These are phyloP conservation scores for Pseudonectria buxi DNA, from an alignment of 2,329 filamentous ascomycete species.

Conservation along the genomic window DNA sequence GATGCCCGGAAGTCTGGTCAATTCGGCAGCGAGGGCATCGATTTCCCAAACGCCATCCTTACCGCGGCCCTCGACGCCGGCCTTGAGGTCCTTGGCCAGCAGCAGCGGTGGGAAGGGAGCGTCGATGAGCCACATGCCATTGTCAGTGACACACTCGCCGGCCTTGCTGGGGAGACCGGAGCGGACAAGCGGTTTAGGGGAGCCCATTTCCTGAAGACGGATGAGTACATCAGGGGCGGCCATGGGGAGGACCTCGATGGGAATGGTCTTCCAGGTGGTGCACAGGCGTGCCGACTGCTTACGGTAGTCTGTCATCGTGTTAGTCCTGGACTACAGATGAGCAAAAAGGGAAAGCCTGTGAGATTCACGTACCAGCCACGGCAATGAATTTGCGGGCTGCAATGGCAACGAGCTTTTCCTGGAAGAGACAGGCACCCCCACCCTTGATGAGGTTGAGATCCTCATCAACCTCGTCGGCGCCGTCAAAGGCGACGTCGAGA, in stretches of 20 bases:
- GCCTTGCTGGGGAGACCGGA: constrained; percentile 70
- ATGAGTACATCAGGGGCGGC: constrained; percentile 70
- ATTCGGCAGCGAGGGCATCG: constrained; percentile 60
- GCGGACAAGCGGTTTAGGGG: constrained; percentile 62
- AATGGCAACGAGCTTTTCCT: constrained; percentile 91
- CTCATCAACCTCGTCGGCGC: constrained; percentile 92
- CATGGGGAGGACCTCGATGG: constrained; percentile 88
- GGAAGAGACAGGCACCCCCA: constrained; percentile 93
- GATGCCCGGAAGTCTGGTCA: constrained; percentile 80
- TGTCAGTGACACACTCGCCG: constrained; percentile 61
- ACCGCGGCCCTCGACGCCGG: constrained; percentile 45
- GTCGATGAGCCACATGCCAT: constrained; percentile 74
- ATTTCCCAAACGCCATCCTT: constrained; percentile 69
- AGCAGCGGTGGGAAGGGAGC: constrained; percentile 76
- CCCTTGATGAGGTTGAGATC: constrained; percentile 97
- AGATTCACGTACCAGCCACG: constrained; percentile 58
- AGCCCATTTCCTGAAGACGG: constrained; percentile 67
- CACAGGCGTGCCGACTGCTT: constrained; percentile 75
- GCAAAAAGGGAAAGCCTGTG: too few relatives aligned
- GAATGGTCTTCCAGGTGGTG: constrained; percentile 74
- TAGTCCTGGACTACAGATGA: too few relatives aligned
- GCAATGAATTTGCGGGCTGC: constrained; percentile 80
- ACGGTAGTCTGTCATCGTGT: constrained; percentile 61
- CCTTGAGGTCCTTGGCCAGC: constrained; percentile 46
- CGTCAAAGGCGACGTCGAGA: constrained; percentile 90